Conservation (phyloP, 305 asterid genomes). For the Stenogyne calaminthoides region DNA sequence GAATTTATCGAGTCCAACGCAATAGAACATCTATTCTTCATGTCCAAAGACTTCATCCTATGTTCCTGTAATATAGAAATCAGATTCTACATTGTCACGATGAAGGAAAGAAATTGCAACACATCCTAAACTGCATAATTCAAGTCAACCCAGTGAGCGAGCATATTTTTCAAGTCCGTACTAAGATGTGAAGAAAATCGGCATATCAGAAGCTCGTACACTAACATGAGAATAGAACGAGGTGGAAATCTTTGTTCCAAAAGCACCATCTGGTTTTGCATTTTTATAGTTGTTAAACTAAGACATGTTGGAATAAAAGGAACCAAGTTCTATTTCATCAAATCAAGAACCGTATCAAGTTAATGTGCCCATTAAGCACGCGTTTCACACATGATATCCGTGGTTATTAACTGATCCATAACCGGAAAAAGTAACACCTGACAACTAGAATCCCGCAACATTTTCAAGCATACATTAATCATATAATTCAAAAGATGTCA, state of each 20-base stretch:
- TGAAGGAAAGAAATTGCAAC: slow-evolving; percentile 1
- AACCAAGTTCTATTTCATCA: neutral
- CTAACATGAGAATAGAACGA: neutral
- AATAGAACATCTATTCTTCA: slow-evolving; percentile 52
- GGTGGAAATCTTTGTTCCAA: neutral
- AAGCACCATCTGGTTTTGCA: neutral
- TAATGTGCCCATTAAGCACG: neutral
- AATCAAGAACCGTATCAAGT: neutral
- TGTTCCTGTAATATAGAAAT: slow-evolving; percentile 42
- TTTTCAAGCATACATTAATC: neutral
- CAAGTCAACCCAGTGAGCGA: neutral
- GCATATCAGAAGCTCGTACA: neutral
- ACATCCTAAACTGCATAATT: slow-evolving; percentile 2
- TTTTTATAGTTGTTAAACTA: neutral
- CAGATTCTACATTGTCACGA: neutral
- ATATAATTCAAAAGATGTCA: neutral
- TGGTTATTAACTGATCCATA: neutral
- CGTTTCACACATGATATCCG: too few relatives aligned
- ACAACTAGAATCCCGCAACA: neutral
- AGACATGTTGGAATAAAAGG: neutral
- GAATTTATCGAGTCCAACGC: slow-evolving; percentile 47
- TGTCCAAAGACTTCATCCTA: slow-evolving; percentile 45
- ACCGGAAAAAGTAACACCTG: neutral
- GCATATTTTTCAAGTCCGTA: neutral
- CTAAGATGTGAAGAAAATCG: neutral